A percentile compares a stretch with the other conserved stretches of the same genome.
Evolutionary conservation across 371 early-diverging fungal species (phyloP).

Genomic region (Actinomucor elegans): DNA sequence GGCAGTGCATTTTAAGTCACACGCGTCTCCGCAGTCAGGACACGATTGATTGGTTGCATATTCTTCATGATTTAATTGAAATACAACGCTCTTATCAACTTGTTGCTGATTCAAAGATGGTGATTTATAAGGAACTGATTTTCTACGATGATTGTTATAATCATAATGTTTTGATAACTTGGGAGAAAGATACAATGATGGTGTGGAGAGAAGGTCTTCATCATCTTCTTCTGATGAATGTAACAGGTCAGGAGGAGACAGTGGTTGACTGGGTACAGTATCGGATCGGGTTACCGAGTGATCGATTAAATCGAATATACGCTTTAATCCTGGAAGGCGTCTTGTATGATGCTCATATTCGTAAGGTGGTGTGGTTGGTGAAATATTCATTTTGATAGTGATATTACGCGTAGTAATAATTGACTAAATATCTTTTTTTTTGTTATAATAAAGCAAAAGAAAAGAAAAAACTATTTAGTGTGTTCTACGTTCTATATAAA

Average conservation of each 20-base stretch:
- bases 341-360: background rate
- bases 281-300: conserved; percentile 1
- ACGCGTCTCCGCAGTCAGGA: conserved; percentile 3
- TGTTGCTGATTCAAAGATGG: background rate
- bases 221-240: conserved; percentile 15
- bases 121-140: conserved; percentile 16
- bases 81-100: conserved; percentile 8
- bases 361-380: background rate
- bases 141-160: conserved; percentile 4
- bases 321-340: background rate
- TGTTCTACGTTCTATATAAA: too few species aligned
- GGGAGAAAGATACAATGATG: conserved; percentile 15
- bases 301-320: background rate
- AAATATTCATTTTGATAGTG: conserved; percentile 1
- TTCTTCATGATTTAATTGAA: conserved; percentile 11
- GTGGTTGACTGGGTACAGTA: background rate
- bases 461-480: background rate
- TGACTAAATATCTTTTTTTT: too few species aligned
- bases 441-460: too few species aligned
- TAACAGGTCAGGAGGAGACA: conserved; percentile 11
- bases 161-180: background rate
- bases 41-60: conserved; percentile 2
- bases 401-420: too few species aligned
- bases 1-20: conserved; percentile 2
- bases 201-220: conserved; percentile 15